phyloP scores from a whole-genome alignment of 371 early-diverging fungal genomes.

The Mucor mucedo region DNA sequence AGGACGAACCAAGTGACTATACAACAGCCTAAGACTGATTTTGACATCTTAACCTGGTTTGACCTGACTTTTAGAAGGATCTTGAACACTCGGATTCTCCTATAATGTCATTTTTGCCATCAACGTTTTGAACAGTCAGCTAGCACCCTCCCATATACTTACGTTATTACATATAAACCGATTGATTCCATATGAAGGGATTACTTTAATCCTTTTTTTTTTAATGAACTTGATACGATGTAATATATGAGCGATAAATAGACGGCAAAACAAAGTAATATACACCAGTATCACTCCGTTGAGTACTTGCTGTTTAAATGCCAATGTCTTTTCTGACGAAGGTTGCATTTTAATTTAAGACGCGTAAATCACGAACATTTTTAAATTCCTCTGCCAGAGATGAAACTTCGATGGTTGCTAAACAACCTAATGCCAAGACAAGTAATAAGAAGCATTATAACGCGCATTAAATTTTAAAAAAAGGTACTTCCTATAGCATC shows the following conservation, averaged over 20 bases:
- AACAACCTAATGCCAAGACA: background rate
- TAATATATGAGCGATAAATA: constrained; percentile 27
- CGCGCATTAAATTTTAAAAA: too few relatives aligned
- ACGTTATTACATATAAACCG: too few relatives aligned
- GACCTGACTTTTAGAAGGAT: constrained; percentile 63
- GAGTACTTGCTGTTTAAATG: constrained; percentile 56
- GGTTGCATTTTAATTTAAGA: constrained; percentile 62
- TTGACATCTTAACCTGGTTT: constrained; percentile 65
- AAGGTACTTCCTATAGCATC: too few relatives aligned
- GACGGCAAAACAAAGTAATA: constrained; percentile 5
- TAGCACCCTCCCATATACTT: too few relatives aligned
- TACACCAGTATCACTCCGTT: constrained; percentile 19
- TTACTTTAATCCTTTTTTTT: background rate
- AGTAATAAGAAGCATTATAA: background rate
- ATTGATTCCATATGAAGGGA: too few relatives aligned
- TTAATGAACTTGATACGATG: constrained; percentile 12
- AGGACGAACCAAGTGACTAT: constrained; percentile 60
- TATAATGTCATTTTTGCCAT: too few relatives aligned
- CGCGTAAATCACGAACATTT: constrained; percentile 64
- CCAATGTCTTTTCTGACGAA: constrained; percentile 67
- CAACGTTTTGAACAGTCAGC: too few relatives aligned
- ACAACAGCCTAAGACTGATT: constrained; percentile 67
- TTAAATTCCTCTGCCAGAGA: constrained; percentile 36
- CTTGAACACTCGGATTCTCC: constrained; percentile 53
- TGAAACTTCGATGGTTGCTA: background rate